A percentile compares a stretch with the other conserved stretches of the same genome.
phyloP scores from a whole-genome alignment of 2,329 filamentous ascomycete species.

The Botrytis squamosa region DNA sequence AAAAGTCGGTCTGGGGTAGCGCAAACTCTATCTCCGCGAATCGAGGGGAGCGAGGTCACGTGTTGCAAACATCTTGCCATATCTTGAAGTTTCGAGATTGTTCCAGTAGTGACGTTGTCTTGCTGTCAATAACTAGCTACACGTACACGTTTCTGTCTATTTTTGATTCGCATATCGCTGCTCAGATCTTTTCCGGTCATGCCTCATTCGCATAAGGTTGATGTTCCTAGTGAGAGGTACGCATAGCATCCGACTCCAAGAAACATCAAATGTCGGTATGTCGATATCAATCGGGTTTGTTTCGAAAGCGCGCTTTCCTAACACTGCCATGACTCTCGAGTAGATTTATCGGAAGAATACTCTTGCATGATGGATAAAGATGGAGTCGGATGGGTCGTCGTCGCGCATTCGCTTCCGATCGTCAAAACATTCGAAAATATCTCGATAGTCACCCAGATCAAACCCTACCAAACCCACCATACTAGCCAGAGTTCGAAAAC shows the following conservation, averaged over 20 bases:
- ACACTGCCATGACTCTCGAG: neutral
- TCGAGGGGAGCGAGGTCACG: neutral
- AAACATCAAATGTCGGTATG: neutral
- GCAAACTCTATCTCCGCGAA: conserved; percentile 13
- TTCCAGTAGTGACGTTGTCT: neutral
- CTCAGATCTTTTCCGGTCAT: neutral
- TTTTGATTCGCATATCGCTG: neutral
- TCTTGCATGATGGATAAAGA: neutral
- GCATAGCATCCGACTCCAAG: neutral
- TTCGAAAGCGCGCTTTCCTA: neutral
- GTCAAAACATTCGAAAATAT: neutral
- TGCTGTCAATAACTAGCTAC: neutral
- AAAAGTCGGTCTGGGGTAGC: conserved; percentile 18
- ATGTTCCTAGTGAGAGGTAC: neutral
- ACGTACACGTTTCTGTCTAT: neutral
- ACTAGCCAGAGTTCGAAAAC: neutral
- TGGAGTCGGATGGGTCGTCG: neutral
- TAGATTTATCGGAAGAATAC: neutral
- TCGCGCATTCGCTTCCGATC: neutral
- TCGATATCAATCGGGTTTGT: neutral
- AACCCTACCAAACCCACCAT: neutral
- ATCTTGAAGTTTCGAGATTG: conserved; percentile 14
- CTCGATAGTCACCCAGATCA: neutral
- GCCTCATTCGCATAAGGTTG: neutral
- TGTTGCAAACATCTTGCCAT: neutral